Evolutionary conservation across 2,329 filamentous ascomycete genomes (phyloP), one percentile per base, ranked within the genome.

Genomic region (Tolypocladium cylindrosporum): DNA sequence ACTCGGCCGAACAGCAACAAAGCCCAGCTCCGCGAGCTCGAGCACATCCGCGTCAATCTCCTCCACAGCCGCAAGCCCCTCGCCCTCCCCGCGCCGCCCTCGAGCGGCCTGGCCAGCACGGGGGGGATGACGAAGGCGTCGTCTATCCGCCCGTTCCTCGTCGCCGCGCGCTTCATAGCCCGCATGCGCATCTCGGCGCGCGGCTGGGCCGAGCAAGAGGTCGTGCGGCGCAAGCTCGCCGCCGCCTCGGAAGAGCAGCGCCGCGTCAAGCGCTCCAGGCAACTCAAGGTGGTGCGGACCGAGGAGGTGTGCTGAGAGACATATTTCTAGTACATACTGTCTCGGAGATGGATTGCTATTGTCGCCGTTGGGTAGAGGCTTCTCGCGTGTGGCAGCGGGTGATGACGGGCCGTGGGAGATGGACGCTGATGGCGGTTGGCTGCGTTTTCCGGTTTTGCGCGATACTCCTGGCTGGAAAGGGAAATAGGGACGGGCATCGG

Each of bases 11-110:
- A 71, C 72, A 97, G 94, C 77, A 99, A 97, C 77, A 88, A 93
- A 72, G 89, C 90, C 60, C 91, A 97, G 71, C 85, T 97, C 59
- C 84, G 86, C 56, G 88, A 97, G 68, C 86, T 97, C 62, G 84
- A 88, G 65, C 83, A 89, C 65, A 96, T 97, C 79, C 90, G 74
- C 62, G 73, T 70, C 61, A 70, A 74, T 56, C 64, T 75, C 54
- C 71, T 75, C 50, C 70, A 73, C 61, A 72, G 68, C 66, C 72
- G 73, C 60, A 71, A 71, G 55, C 61, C 72, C 50, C 69, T 73
- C 56, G 57, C 68, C 51, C 62, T 69, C 57, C 64, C 73, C 50
- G 62, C 65, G 34, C 60, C 67, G 10, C 57, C 54, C 63, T 42
- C 54, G 54, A 14, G 21, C 57, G n/a, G 34, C 56, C 39, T 61